Conservation (phyloP, 495 filamentous ascomycete genomes). For the Astrocystis sublimbata region DNA sequence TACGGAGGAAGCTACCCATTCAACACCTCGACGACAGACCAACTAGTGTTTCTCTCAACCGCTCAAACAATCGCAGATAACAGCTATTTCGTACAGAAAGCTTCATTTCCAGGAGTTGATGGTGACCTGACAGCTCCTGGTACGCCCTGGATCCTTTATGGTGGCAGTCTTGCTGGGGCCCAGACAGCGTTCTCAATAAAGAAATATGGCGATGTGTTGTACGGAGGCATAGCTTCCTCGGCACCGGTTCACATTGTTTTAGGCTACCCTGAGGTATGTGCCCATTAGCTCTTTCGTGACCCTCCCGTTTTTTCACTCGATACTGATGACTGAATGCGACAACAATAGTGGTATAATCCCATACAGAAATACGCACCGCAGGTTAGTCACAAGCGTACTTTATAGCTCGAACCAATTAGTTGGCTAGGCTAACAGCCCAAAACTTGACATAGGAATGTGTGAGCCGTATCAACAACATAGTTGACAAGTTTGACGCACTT, state of each 20-base stretch:
- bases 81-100: constrained; percentile 48
- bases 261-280: constrained; percentile 40
- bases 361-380: constrained; percentile 32
- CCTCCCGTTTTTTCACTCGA: too few species aligned
- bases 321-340: too few species aligned
- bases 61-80: constrained; percentile 52
- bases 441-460: constrained; percentile 37
- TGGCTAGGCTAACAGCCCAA: too few species aligned
- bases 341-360: constrained; percentile 39
- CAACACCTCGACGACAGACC: constrained; percentile 43
- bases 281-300: too few species aligned
- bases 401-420: too few species aligned
- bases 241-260: constrained; percentile 38
- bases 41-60: constrained; percentile 46
- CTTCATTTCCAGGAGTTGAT: constrained; percentile 40
- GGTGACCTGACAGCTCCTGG: constrained; percentile 37
- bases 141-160: constrained; percentile 49
- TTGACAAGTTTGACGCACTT: constrained; percentile 47
- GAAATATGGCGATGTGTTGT: constrained; percentile 43
- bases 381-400: constrained; percentile 28
- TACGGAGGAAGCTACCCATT: constrained; percentile 48
- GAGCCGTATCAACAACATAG: constrained; percentile 44
- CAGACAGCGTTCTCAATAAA: constrained; percentile 48
- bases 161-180: constrained; percentile 45
- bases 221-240: constrained; percentile 46